Percentiles rank a stretch among this genome's conserved stretches.
Conservation (phyloP, 225 moss, liverwort and hornwort species). For the Rhytidiadelphus loreus region DNA sequence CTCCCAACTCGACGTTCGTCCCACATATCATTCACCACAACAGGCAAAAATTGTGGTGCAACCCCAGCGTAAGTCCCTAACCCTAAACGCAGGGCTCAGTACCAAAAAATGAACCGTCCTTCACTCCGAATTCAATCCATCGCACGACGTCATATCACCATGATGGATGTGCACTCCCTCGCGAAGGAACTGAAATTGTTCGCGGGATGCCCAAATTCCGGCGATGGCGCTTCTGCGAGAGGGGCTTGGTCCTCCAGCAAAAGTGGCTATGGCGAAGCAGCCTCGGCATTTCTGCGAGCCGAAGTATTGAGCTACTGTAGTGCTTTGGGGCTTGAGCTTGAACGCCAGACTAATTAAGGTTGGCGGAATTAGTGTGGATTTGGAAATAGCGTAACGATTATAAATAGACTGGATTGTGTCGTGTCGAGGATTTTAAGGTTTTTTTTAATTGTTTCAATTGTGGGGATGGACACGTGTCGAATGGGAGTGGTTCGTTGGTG, state of each 20-base stretch:
- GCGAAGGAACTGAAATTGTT: not conserved
- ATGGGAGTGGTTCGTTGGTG: not conserved
- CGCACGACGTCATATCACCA: not conserved
- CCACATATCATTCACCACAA: slow-evolving; percentile 26
- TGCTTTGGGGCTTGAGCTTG: not conserved
- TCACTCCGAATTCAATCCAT: not conserved
- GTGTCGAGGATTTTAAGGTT: too few species aligned
- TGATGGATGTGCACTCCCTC: not conserved
- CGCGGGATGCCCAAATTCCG: not conserved
- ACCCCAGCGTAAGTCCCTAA: not conserved
- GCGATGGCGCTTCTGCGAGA: not conserved
- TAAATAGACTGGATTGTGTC: not conserved
- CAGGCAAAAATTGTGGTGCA: not conserved
- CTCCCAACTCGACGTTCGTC: slow-evolving; percentile 10
- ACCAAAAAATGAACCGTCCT: too few species aligned
- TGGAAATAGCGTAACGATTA: not conserved
- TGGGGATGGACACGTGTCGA: not conserved
- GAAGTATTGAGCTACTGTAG: not conserved
- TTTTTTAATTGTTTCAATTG: not conserved
- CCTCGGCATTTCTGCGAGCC: not conserved
- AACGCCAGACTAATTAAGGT: not conserved
- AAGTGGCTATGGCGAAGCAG: not conserved
- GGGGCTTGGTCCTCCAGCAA: too few species aligned
- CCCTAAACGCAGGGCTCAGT: not conserved
- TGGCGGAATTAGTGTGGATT: not conserved